Percentiles rank a stretch among this genome's conserved stretches.
Conservation (phyloP, 805 yeast genomes). For the Candida awuae region DNA sequence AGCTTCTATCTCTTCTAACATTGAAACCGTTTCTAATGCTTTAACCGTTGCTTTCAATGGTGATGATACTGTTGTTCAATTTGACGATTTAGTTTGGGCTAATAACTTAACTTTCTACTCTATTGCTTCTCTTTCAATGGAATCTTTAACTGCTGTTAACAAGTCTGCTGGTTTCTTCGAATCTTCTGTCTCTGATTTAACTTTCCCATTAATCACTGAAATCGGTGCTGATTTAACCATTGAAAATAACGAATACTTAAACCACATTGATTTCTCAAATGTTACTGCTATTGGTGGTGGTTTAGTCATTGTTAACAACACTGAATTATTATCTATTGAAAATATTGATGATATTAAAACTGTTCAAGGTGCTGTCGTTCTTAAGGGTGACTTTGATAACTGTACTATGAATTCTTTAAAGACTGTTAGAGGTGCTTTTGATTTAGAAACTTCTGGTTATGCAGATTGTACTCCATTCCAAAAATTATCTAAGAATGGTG, state of each 20-base stretch:
- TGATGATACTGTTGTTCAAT: constrained; percentile 57
- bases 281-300: constrained; percentile 86
- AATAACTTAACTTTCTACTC: constrained; percentile 82
- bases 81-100: constrained; percentile 73
- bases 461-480: constrained; percentile 77
- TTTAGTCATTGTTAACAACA: constrained; percentile 81
- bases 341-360: constrained; percentile 69
- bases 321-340: constrained; percentile 51
- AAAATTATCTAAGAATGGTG: constrained; percentile 64
- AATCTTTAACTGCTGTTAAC: constrained; percentile 63
- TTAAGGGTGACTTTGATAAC: constrained; percentile 72
- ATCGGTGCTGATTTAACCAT: constrained; percentile 81
- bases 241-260: constrained; percentile 64
- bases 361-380: constrained; percentile 81
- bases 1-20: constrained; percentile 60
- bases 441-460: constrained; percentile 64
- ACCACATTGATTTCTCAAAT: constrained; percentile 56
- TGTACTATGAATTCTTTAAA: constrained; percentile 68
- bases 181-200: constrained; percentile 54
- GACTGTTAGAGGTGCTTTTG: constrained; percentile 89
- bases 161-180: constrained; percentile 74
- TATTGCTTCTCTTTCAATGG: constrained; percentile 64
- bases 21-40: constrained; percentile 64
- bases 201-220: constrained; percentile 43
- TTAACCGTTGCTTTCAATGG: constrained; percentile 84